Evolutionary conservation across 1,139 yeast genomes (phyloP).

Genomic region (Waltiozyma sp.): DNA sequence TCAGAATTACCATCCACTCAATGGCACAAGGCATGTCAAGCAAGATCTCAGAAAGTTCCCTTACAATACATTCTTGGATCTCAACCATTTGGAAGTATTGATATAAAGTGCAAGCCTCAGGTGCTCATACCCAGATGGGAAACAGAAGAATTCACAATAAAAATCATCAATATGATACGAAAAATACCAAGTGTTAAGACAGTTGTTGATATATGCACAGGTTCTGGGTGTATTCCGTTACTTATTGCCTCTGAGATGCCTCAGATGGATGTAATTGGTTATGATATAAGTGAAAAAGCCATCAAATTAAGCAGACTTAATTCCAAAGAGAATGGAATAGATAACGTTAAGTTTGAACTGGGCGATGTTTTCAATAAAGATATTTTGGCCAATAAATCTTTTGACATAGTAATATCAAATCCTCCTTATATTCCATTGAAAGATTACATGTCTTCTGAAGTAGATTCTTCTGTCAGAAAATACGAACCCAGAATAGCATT

Average conservation of each 20-base stretch:
- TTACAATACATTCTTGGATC: constrained; percentile 73
- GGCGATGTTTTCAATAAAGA: constrained; percentile 15
- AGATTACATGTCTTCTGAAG: constrained; percentile 28
- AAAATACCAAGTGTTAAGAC: constrained; percentile 2
- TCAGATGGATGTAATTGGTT: constrained; percentile 28
- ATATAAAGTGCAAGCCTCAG: constrained; percentile 45
- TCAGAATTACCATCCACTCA: constrained; percentile 23
- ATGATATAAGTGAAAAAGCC: constrained; percentile 55
- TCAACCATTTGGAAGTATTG: constrained; percentile 77
- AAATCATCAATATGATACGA: constrained; percentile 26
- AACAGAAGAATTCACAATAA: constrained; percentile 80
- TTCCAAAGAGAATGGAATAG: constrained; percentile 1
- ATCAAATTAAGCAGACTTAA: constrained; percentile 40
- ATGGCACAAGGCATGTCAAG: constrained; percentile 23
- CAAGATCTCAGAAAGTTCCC: constrained; percentile 45
- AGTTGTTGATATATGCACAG: constrained; percentile 70
- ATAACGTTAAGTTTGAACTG: constrained; percentile 9
- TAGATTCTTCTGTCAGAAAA: constrained; percentile 50
- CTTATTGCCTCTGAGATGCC: constrained; percentile 29
- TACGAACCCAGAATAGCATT: constrained; percentile 76
- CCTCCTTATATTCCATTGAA: constrained; percentile 74
- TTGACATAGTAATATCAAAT: constrained; percentile 60
- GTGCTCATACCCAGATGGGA: constrained; percentile 92
- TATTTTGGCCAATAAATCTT: neutral
- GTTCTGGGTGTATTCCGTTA: constrained; percentile 81